Percentiles rank a stretch among this genome's conserved stretches.
These are phyloP conservation scores for Datisca glomerata DNA, from an alignment of 306 rosid genomes.

Conservation along the genomic window DNA sequence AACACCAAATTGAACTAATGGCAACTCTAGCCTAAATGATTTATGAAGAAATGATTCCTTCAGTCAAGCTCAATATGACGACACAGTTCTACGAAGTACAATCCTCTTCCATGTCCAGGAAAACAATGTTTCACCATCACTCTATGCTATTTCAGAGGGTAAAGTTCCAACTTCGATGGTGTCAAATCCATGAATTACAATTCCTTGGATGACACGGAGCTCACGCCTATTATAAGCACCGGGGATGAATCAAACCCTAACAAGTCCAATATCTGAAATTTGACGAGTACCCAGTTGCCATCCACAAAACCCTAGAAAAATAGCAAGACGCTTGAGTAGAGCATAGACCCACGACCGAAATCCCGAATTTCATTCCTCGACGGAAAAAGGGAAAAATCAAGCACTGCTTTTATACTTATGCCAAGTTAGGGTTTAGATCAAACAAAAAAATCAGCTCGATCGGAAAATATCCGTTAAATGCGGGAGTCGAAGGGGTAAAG, in stretches of 20 bases:
- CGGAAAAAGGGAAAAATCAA: constrained; percentile 5
- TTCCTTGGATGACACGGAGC: constrained; percentile 21
- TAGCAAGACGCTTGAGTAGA: no score
- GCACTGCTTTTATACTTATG: constrained; percentile 7
- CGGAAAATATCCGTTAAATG: no score
- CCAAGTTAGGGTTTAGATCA: constrained; percentile 11
- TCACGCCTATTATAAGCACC: constrained; percentile 19
- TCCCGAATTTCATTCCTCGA: no score
- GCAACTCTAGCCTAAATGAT: constrained; percentile 23
- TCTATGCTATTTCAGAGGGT: constrained; percentile 33
- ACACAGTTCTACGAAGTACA: constrained; percentile 30
- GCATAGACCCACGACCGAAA: no score
- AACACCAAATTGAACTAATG: no score
- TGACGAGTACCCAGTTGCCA: constrained; percentile 26
- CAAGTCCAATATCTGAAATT: constrained; percentile 16
- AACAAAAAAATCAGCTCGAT: constrained; percentile 15
- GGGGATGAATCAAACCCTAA: constrained; percentile 33
- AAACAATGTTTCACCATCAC: constrained; percentile 26
- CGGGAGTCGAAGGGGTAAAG: background rate
- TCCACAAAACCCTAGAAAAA: constrained; percentile 40
- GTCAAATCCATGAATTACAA: constrained; percentile 25
- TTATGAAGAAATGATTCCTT: constrained; percentile 28
- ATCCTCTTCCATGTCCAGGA: constrained; percentile 63
- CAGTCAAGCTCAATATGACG: constrained; percentile 39
- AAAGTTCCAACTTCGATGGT: constrained; percentile 22